A percentile compares a stretch with the other conserved stretches of the same genome.
These are phyloP conservation scores for Triticum timopheevii DNA, from an alignment of 176 grass and related monocot species.

Conservation along the genomic window DNA sequence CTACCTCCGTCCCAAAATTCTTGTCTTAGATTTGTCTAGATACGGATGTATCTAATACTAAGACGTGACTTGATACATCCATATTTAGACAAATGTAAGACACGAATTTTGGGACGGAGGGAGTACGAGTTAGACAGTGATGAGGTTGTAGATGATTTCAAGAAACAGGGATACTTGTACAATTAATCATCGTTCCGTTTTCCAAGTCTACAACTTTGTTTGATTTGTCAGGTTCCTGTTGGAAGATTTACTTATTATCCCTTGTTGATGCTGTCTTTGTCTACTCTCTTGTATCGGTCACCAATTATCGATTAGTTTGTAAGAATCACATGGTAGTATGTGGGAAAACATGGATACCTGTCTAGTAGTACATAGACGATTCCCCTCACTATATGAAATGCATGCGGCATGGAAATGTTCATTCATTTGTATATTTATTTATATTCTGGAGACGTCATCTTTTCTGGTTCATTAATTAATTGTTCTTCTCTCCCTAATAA, in stretches of 20 bases:
- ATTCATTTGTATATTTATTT: not conserved
- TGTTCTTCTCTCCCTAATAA: too few species aligned
- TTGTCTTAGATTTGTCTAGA: too few species aligned
- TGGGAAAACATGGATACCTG: not conserved
- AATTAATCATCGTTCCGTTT: not conserved
- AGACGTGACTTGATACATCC: too few species aligned
- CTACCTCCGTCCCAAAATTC: too few species aligned
- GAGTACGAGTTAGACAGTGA: not conserved
- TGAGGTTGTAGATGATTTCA: not conserved
- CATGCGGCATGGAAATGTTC: not conserved
- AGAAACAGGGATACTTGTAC: not conserved
- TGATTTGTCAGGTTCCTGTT: not conserved
- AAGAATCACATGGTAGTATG: not conserved
- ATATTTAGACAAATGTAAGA: too few species aligned
- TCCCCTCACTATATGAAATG: not conserved
- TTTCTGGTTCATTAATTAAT: not conserved
- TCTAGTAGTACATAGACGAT: not conserved
- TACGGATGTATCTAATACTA: too few species aligned
- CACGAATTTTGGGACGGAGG: too few species aligned
- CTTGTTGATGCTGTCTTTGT: not conserved
- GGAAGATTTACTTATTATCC: not conserved
- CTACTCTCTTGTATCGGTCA: not conserved
- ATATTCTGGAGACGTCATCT: not conserved
- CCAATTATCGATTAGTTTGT: not conserved
- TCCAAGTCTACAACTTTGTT: not conserved